Evolutionary conservation across 2,329 filamentous ascomycete species (phyloP).

Genomic region (Paecilomyces formosus): DNA sequence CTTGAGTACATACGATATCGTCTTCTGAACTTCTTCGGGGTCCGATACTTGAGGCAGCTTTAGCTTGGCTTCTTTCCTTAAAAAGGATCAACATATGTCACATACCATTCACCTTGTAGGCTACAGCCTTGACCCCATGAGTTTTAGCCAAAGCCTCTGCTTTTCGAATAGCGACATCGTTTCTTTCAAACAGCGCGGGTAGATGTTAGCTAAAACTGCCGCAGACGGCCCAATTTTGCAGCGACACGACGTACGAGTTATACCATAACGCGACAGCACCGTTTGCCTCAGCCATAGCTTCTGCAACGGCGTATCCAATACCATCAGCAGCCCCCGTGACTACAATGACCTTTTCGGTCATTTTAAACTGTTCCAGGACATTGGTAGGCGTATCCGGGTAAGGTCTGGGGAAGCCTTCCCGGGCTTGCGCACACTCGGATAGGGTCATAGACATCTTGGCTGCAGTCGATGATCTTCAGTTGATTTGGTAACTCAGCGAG

Average conservation of each 20-base stretch:
- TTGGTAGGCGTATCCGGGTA: not conserved
- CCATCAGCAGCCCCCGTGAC: not conserved
- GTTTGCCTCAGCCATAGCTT: not conserved
- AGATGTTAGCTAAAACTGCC: not conserved
- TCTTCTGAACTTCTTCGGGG: conserved; percentile 25
- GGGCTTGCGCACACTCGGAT: not conserved
- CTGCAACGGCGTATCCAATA: not conserved
- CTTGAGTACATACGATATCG: conserved; percentile 25
- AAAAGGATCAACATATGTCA: not conserved
- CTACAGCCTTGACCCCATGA: conserved; percentile 30
- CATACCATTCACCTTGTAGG: conserved; percentile 38
- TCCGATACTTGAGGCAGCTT: conserved; percentile 34
- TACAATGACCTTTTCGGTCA: not conserved
- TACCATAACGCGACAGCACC: not conserved
- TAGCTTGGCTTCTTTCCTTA: not conserved
- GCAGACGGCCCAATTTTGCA: not conserved
- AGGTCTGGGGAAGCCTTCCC: not conserved
- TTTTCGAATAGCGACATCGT: conserved; percentile 28
- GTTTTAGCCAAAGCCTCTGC: conserved; percentile 23
- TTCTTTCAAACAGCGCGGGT: conserved; percentile 11
- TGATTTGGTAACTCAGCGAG: too few relatives aligned
- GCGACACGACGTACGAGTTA: not conserved
- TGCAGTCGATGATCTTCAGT: too few relatives aligned
- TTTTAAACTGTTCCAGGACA: not conserved
- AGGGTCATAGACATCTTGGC: not conserved